Evolutionary conservation across 176 grass and related monocot species (phyloP), one percentile per base, ranked within the genome.

Genomic region (Saccharum officinarum): DNA sequence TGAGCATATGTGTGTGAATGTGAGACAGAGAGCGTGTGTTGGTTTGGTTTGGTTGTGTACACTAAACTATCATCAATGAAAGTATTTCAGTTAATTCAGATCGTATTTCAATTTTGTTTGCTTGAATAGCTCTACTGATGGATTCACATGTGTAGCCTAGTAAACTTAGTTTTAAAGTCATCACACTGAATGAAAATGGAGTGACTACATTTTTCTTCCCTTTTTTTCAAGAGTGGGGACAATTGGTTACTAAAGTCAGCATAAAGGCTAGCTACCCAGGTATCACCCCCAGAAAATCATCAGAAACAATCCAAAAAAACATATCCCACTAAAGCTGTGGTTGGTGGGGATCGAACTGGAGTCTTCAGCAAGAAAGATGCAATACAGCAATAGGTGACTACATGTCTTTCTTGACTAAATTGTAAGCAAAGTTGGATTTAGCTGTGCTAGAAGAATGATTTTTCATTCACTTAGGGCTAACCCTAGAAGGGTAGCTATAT

Each of bases 1-100:
- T 61, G 22, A 11, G 45, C 11, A 23, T 5, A 16, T 15, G 54
- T 31, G 69, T 45, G 22, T 46, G n/a, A 7, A 38, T 57, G 37
- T 41, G 37, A 41, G 34, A 55, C 20, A 37, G 18, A 50, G 8
- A 69, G 28, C 2, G 33, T 41, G 15, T 45, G 23, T 63, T 30
- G 25, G 40, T 18, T n/a, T 71, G 22, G 40, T 12, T n/a, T 62
- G 54, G 54, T 23, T 38, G 37, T 67, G 63, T 72, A 26, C 12
- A 69, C 8, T 45, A 61, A 63, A 64, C 3, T 44, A 46, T 69
- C 13, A 76, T 69, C 26, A 76, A 69, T 34, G 13, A 46, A 69
- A 60, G 39, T 26, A 37, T 82, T 77, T 71, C 10, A 60, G 16
- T 59, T 76, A 22, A 60, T 38, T 72, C 36, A 30, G 80, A 82